Evolutionary conservation across 2,329 filamentous ascomycete genomes (phyloP), one percentile per base, ranked within the genome.

Genomic region (Cryphonectria parasitica): DNA sequence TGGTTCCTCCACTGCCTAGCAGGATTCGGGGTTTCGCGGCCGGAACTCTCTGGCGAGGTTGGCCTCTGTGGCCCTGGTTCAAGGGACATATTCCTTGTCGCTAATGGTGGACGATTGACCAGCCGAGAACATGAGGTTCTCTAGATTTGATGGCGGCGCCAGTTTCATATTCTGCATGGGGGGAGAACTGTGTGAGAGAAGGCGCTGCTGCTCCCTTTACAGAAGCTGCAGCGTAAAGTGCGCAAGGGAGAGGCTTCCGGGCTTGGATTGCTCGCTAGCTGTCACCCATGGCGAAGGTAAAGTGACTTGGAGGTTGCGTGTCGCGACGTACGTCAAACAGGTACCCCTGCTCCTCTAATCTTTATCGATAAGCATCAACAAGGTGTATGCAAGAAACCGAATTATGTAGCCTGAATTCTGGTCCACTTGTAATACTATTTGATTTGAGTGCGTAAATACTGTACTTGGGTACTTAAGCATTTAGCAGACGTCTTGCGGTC

Each of bases 41-140:
- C 93, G 79, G 94, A 96, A 86, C 91, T 95, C 79, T 93, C 89
- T 77, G 94, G 94, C 73, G 94, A 96, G 75, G 84, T 82, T 70
- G 89, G 90, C 77, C 86, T 86, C 72, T 86, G 86, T 74, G 83
- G 81, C 74, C 82, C 84, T 70, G 86, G 84, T 80, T 92, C 90
- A 83, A 89, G 88, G 78, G 88, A 85, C 90, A 92, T 92, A 67
- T 72, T 73, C 62, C 64, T 56, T 63, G 70, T 66, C 62, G 72
- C 64, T 77, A 74, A 34, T 52, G 52, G 64, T 68, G 43, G 56
- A 52, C 61, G 52, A 52, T 56, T 73, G 25, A 62, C 43, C 60
- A 36, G 61, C 52, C 54, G 70, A 74, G 72, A 72, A 69, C 73
- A 72, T 73, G 69, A 63, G 68, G 72, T 71, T 54, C 72, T 72